Evolutionary conservation across 1,284 basidiomycete species (phyloP), one percentile per base, ranked within the genome.

Genomic region (Austroboletus niveus): DNA sequence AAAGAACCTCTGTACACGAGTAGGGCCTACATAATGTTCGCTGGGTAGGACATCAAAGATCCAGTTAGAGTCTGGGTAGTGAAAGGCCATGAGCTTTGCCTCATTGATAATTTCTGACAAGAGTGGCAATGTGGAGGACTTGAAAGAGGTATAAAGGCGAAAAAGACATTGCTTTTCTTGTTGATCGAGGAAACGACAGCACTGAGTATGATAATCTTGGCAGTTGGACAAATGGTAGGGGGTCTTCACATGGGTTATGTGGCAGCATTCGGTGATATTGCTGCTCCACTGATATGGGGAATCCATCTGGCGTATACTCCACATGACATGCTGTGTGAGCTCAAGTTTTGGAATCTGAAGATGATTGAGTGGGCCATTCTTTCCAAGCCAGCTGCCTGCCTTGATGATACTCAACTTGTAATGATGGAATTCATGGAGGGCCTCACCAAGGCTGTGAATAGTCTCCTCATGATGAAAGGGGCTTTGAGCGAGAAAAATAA

Each of bases 401-500:
- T 10, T 10, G 1, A 60, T 24, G 3, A 61, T 61, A 3, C 12
- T 20, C 0, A 7, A 0, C 39, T 60, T 60, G 14, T 50, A 53
- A 27, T 57, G 49, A 9, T 60, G 52, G 11, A 60, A 60, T 14
- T 60, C 42, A 0, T 17, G 6, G 0, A 61, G 38, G 0, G 52
- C 60, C 12, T 61, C 41, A 1, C 1, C 0, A 3, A 61, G 38
- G 0, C 31, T 1, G 27, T 60, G 54, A 0, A 60, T 9, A 0
- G 41, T 61, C 17, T 60, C 42, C 0, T 57, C 31, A 17, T 36
- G 22, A 2, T 47, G 32, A 7, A 29, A 35, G 0, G 30, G 5
- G 2, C 14, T 5, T 9, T 61, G 60, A 0, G 53, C 52, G 0
- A 48, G 14, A 60, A 61, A n/a, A 1, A 59, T 60, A 8, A 60